phyloP scores from a whole-genome alignment of 2,329 filamentous ascomycete species.

The Fusarium verticillioides region DNA sequence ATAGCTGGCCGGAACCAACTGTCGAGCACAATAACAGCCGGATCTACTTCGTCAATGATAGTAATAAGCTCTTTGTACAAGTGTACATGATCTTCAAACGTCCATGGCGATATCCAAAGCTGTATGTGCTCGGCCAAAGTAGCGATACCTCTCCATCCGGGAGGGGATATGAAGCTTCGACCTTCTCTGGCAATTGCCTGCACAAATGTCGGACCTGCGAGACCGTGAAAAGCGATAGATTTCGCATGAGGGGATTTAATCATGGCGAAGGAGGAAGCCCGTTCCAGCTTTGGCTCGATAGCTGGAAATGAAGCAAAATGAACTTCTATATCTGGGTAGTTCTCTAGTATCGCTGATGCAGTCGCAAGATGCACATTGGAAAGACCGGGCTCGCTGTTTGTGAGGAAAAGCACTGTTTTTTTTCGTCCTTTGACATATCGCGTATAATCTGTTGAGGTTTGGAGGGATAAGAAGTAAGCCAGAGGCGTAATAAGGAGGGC shows the following conservation, averaged over 20 bases:
- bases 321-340: slow-evolving; percentile 47
- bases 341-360: slow-evolving; percentile 47
- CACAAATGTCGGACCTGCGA: background rate
- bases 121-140: background rate
- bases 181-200: background rate
- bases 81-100: slow-evolving; percentile 4
- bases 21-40: background rate
- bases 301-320: slow-evolving; percentile 50
- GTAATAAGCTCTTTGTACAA: background rate
- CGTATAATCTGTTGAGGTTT: background rate
- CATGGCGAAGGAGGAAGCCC: background rate
- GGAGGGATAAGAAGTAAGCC: background rate
- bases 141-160: background rate
- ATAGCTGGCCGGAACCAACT: slow-evolving; percentile 9
- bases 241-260: background rate
- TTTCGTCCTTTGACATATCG: background rate
- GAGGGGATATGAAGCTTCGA: slow-evolving; percentile 9
- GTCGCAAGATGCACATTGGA: slow-evolving; percentile 54
- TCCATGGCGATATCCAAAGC: slow-evolving; percentile 15
- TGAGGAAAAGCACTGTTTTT: background rate
- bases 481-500: background rate
- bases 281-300: background rate
- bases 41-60: background rate
- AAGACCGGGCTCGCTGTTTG: slow-evolving; percentile 45
- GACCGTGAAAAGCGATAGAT: background rate